Conservation (phyloP, 352 stramenopile species). For the Pythium plurisporium region DNA sequence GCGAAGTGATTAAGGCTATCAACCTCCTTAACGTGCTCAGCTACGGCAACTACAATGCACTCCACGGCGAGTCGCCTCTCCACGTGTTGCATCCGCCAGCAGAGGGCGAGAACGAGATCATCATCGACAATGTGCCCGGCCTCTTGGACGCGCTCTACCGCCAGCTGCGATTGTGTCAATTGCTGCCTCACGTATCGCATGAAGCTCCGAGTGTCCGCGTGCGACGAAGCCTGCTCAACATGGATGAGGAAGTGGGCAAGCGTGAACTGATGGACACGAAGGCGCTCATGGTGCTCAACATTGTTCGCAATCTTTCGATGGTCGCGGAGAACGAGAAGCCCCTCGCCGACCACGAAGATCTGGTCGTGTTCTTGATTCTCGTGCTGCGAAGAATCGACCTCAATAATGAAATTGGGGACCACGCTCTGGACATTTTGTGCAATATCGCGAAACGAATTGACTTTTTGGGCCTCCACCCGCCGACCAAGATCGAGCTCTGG, state of each 20-base stretch:
- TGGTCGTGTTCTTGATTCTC: constrained; percentile 63
- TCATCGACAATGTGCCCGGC: constrained; percentile 63
- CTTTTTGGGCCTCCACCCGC: constrained; percentile 57
- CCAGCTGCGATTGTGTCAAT: constrained; percentile 48
- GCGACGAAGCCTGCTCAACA: constrained; percentile 42
- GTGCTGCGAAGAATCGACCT: constrained; percentile 36
- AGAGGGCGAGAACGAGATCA: constrained; percentile 60
- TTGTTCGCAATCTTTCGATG: constrained; percentile 75
- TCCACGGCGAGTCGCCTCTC: constrained; percentile 10
- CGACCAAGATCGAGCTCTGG: constrained; percentile 48
- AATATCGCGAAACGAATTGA: constrained; percentile 67
- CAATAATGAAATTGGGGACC: constrained; percentile 52
- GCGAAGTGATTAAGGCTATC: constrained; percentile 50
- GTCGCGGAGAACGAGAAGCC: constrained; percentile 64
- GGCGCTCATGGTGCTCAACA: constrained; percentile 61
- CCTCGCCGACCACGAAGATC: constrained; percentile 58
- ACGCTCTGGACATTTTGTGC: constrained; percentile 73
- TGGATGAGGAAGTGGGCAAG: constrained; percentile 34
- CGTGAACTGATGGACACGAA: constrained; percentile 53
- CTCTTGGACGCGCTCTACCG: constrained; percentile 73
- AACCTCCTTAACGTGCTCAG: constrained; percentile 75
- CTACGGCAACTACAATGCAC: constrained; percentile 44
- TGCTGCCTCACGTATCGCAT: constrained; percentile 35
- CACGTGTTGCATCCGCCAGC: constrained; percentile 13
- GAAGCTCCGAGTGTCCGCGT: background rate